phyloP scores from a whole-genome alignment of 768 basidiomycete genomes.

The Daedalea quercina region DNA sequence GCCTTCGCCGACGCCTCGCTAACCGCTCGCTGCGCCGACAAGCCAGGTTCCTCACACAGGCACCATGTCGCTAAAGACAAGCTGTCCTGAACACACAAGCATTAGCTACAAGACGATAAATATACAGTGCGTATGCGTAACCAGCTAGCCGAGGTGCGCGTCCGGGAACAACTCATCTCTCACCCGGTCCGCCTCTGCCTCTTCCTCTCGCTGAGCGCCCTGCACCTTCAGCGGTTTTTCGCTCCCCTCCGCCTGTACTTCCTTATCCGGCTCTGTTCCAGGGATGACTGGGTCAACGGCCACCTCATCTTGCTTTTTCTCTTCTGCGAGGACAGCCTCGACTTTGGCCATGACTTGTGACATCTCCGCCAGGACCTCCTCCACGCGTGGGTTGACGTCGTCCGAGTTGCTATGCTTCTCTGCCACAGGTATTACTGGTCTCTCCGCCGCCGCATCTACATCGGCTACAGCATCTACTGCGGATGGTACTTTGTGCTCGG shows the following conservation, averaged over 20 bases:
- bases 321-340: background rate
- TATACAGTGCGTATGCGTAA: background rate
- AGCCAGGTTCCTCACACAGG: no score
- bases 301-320: background rate
- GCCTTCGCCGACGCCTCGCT: no score
- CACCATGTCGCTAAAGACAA: no score
- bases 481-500: background rate
- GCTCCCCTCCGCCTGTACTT: background rate
- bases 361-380: background rate
- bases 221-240: constrained; percentile 8
- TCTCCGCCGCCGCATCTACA: background rate
- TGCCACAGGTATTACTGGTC: no score
- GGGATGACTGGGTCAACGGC: background rate
- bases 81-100: background rate
- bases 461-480: background rate
- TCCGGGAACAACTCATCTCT: constrained; percentile 32
- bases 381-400: background rate
- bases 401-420: background rate
- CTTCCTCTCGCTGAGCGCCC: constrained; percentile 25
- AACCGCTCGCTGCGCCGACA: no score
- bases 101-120: background rate
- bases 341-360: background rate
- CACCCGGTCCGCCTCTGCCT: constrained; percentile 28
- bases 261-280: background rate
- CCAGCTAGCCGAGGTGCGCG: background rate